Conservation (phyloP, 345 rosid species). For the Arabidopsis arenosa region DNA sequence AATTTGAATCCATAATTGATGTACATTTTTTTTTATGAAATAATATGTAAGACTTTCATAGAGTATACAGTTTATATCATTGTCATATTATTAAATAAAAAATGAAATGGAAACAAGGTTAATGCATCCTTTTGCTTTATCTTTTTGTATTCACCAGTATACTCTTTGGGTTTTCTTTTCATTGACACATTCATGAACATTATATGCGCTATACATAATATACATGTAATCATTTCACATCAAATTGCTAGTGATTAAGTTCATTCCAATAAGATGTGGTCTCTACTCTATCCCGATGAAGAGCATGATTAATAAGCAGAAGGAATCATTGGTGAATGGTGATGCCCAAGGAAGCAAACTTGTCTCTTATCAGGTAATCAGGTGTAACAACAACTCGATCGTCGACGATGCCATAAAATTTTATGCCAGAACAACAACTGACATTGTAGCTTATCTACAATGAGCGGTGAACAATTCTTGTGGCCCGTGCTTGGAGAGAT, state of each 20-base stretch:
- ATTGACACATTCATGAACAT: neutral
- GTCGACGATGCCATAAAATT: no score
- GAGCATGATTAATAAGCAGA: neutral
- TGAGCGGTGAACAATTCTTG: neutral
- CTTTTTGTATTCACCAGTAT: neutral
- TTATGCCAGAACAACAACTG: neutral
- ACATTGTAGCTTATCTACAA: neutral
- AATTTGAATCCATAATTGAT: constrained; percentile 1
- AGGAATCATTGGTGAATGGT: neutral
- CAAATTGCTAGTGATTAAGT: neutral
- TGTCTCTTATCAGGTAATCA: neutral
- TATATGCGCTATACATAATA: neutral
- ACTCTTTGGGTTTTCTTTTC: constrained; percentile 10
- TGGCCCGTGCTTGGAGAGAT: neutral
- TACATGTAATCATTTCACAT: neutral
- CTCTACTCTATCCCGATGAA: neutral
- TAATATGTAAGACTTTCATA: neutral
- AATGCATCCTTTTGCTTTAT: neutral
- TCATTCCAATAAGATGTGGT: neutral
- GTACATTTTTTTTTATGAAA: constrained; percentile 6
- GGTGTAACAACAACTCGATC: neutral
- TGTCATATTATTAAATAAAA: no score
- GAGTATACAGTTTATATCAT: no score
- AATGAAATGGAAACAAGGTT: neutral
- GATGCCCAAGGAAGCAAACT: neutral